phyloP scores from a whole-genome alignment of 106 monocot species.

The Alisma plantagoaquatica region DNA sequence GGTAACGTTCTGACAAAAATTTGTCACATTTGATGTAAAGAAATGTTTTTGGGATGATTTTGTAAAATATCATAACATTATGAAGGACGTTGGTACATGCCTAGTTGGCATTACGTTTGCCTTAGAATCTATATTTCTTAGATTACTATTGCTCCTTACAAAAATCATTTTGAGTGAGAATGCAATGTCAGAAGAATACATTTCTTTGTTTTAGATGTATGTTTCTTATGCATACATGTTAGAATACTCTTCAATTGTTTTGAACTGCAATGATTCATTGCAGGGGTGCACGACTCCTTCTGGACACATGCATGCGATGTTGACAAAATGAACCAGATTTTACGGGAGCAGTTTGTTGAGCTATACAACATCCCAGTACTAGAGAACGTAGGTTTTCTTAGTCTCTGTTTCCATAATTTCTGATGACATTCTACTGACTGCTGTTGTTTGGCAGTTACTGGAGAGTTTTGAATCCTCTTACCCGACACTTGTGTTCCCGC shows the following conservation, averaged over 20 bases:
- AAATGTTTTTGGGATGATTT: too few species aligned
- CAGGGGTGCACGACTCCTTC: slow-evolving; percentile 90
- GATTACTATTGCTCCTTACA: neutral
- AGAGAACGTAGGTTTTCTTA: slow-evolving; percentile 48
- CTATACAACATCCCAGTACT: slow-evolving; percentile 74
- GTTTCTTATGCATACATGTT: neutral
- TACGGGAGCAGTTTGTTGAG: slow-evolving; percentile 82
- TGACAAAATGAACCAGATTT: slow-evolving; percentile 65
- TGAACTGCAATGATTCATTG: slow-evolving; percentile 1
- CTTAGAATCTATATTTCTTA: neutral
- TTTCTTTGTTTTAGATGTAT: neutral
- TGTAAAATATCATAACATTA: too few species aligned
- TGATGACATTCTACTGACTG: neutral
- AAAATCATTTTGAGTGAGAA: neutral
- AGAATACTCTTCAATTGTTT: neutral
- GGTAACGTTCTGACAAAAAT: too few species aligned
- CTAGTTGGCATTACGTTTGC: neutral
- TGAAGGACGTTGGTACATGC: too few species aligned
- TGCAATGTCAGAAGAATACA: neutral
- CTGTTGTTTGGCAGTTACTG: slow-evolving; percentile 38
- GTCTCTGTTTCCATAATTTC: neutral
- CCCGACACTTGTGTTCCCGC: slow-evolving; percentile 56
- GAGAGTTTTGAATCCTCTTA: slow-evolving; percentile 61
- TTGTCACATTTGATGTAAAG: too few species aligned
- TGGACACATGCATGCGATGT: slow-evolving; percentile 95